Evolutionary conservation across 495 filamentous ascomycete genomes (phyloP).

Genomic region (Mytilinidion resinicola): DNA sequence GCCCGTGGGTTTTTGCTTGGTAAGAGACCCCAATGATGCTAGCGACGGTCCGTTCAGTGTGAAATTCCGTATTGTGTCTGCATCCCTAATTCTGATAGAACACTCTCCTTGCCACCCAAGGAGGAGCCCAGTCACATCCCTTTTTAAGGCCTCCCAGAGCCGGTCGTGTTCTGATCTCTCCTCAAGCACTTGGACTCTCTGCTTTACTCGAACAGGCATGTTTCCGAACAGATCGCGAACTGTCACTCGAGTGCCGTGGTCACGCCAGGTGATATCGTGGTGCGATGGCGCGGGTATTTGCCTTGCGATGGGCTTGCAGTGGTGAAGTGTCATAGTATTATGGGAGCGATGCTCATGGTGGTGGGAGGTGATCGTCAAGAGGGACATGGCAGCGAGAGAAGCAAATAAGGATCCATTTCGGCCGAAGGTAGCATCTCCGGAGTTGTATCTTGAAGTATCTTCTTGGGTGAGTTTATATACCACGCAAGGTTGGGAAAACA

Average conservation of each 20-base stretch:
- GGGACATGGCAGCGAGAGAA: constrained; percentile 67
- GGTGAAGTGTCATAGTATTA: constrained; percentile 67
- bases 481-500: neutral
- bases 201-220: constrained; percentile 94
- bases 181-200: constrained; percentile 49
- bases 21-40: neutral
- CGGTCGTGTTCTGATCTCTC: constrained; percentile 53
- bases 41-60: constrained; percentile 8
- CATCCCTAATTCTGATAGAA: constrained; percentile 37
- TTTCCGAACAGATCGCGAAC: constrained; percentile 89
- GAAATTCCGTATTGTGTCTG: constrained; percentile 11
- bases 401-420: constrained; percentile 69
- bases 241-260: constrained; percentile 70
- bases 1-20: neutral
- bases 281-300: constrained; percentile 57
- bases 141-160: constrained; percentile 64
- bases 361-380: constrained; percentile 74
- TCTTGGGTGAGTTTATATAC: neutral
- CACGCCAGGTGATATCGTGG: constrained; percentile 48
- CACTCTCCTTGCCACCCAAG: constrained; percentile 52
- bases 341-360: constrained; percentile 56
- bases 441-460: constrained; percentile 70
- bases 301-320: constrained; percentile 61
- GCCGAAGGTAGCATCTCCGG: constrained; percentile 48
- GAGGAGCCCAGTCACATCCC: constrained; percentile 53